Evolutionary conservation across 306 rosid species (phyloP).

Genomic region (Oemleria cerasiformis): DNA sequence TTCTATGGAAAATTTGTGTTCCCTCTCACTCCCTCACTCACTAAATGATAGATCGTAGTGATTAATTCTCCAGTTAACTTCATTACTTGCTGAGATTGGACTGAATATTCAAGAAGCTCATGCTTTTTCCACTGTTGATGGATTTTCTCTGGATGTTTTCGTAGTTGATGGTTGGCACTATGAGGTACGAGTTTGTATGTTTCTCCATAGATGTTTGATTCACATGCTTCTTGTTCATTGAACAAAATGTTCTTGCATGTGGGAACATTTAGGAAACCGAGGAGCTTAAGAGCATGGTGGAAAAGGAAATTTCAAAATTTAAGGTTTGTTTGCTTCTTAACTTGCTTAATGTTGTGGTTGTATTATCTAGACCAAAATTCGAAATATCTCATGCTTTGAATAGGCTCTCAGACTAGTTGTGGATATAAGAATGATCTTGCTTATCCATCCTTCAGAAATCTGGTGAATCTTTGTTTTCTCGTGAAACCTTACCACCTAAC

Average conservation of each 20-base stretch:
- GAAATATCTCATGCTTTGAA: neutral
- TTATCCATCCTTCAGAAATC: neutral
- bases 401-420: neutral
- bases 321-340: conserved; percentile 47
- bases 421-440: neutral
- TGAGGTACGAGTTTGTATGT: conserved; percentile 58
- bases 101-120: conserved; percentile 99
- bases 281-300: conserved; percentile 72
- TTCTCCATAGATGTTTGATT: conserved; percentile 20
- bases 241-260: conserved; percentile 22
- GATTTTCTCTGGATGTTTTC: conserved; percentile 95
- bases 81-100: conserved; percentile 82
- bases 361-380: neutral
- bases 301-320: conserved; percentile 62
- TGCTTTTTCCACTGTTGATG: conserved; percentile 94
- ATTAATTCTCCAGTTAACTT: conserved; percentile 72
- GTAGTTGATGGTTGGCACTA: conserved; percentile 90
- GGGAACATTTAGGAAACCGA: conserved; percentile 73
- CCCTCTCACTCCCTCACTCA: conserved; percentile 17
- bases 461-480: neutral
- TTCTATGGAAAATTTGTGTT: neutral
- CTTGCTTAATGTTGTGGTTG: conserved; percentile 17
- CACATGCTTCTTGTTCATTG: conserved; percentile 8
- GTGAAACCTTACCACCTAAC: neutral
- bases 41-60: conserved; percentile 14